Evolutionary conservation across 73 alveolate species (phyloP), one percentile per base, ranked within the genome.

Genomic region (Paramecium tetraurelia): DNA sequence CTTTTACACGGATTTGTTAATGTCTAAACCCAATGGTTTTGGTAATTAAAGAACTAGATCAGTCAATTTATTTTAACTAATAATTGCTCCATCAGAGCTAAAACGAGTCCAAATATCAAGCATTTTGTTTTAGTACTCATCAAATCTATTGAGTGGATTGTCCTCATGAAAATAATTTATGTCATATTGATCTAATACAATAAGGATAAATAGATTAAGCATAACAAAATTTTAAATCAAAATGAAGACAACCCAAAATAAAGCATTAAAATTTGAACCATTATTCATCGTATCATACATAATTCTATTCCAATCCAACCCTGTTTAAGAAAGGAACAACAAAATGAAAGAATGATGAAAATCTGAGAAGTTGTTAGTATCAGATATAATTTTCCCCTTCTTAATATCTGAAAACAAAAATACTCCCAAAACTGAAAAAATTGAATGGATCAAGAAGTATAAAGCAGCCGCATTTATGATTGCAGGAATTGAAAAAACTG

Each of bases 401-500:
- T 89, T 93, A 43, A 85, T 86, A 11, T 63, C 58, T 40, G 31
- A 93, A 96, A 96, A 98, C 24, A 98, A 84, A 92, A 93, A 96
- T 33, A 97, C 97, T 5, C 99, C 99, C 14, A 98, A 95, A 57
- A 98, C 92, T 46, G 99, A 96, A 90, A 94, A 97, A 69, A 98
- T 96, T 59, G 97, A 98, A 93, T 95, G 95, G 27, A 98, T 80
- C 18, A 98, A 93, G 86, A 98, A 76, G 92, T 97, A 94, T 36
- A 98, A 93, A 9, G 96, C 77, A 59, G 97, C 95, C 2, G 98
- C 99, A 95, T 97, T 96, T 12, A 96, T 70, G 58, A 98, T 92
- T 38, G 99, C 95, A 3, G 99, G 98, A 44, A 98, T 89, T n/a
- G 99, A 96, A 96, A 96, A 98, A 50, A 96, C 95, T 68, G 85